Evolutionary conservation across 2,329 filamentous ascomycete species (phyloP).

Genomic region (Fusarium decemcellulare): DNA sequence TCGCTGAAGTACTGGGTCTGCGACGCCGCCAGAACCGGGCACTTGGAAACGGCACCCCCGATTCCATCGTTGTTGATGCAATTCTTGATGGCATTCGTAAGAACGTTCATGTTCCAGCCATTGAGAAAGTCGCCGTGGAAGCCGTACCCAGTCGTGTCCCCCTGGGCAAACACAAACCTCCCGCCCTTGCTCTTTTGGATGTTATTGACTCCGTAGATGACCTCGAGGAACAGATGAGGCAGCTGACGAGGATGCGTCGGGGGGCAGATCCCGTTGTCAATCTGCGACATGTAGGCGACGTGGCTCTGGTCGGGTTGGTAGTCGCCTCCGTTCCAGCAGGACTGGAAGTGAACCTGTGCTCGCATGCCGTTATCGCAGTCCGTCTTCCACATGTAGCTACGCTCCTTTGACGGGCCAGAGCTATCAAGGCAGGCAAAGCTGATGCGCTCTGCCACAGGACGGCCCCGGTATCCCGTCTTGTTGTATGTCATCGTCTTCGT

Average conservation of each 20-base stretch:
- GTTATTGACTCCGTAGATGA: conserved; percentile 41
- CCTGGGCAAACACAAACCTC: conserved; percentile 41
- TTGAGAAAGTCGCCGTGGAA: conserved; percentile 44
- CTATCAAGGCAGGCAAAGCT: conserved; percentile 44
- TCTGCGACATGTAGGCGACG: conserved; percentile 42
- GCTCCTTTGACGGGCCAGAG: conserved; percentile 37
- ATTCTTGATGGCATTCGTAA: conserved; percentile 33
- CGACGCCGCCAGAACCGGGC: conserved; percentile 35
- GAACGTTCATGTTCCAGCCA: conserved; percentile 36
- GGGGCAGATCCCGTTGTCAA: conserved; percentile 43
- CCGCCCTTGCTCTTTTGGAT: conserved; percentile 43
- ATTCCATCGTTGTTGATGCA: conserved; percentile 41
- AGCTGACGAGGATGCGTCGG: conserved; percentile 39
- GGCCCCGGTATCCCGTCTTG: conserved; percentile 18
- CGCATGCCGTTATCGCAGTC: conserved; percentile 43
- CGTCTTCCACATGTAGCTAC: conserved; percentile 40
- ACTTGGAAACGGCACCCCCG: conserved; percentile 26
- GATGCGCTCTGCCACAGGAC: conserved; percentile 37
- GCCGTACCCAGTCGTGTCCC: conserved; percentile 41
- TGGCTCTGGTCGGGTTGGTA: conserved; percentile 42
- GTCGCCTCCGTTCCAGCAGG: conserved; percentile 42
- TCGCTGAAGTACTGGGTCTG: conserved; percentile 38
- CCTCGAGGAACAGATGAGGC: conserved; percentile 42
- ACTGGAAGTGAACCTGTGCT: conserved; percentile 43
- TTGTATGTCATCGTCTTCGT: conserved; percentile 40